Evolutionary conservation across 768 basidiomycete genomes (phyloP), one percentile per base, ranked within the genome.

Genomic region (Galerina marginata): DNA sequence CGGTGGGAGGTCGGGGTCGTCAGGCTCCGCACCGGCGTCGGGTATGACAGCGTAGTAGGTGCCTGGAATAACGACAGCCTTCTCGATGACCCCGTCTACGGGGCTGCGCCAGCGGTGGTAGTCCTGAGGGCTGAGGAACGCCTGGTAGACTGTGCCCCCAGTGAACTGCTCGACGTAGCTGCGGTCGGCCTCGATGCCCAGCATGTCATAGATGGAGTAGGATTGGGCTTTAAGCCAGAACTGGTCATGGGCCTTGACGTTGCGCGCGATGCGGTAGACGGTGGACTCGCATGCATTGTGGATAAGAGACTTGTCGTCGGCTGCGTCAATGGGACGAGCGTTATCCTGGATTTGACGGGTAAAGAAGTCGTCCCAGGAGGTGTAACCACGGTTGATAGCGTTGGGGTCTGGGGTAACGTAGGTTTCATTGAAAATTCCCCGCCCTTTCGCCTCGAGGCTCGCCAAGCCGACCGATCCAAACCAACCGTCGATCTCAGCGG

Each of bases 21-120:
- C 47, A 12, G 47, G 15, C 23, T 49, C 47, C 12, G 47, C 47
- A 29, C 45, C 44, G 7, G 59, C 70, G 14, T 55, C 55, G n/a
- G 65, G 64, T 12, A 59, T 12, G 15, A 51, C 56, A 14, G 79
- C 77, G 61, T 81, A 87, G 69, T 85, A 84, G 3, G 80, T 79
- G 3, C 84, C 83, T 6, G 83, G 82, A 12, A 86, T 70, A 39
- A 79, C 65, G 15, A 75, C 77, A 10, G 72, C 70, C 67, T 80
- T 72, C 15, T 64, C 69, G 38, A 86, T 71, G 0, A 43, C 70
- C 1, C 83, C 83, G 40, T 77, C 73, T 10, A 89, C 78, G 56
- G 88, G 88, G 51, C 77, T 72, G 69, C 85, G 84, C 87, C 86
- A 88, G 62, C 86, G 83, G 65, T 89, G 88, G 64, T 87, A 89